These are phyloP conservation scores for Pseudevernia furfuracea DNA, from an alignment of 495 filamentous ascomycete species.

Conservation along the genomic window DNA sequence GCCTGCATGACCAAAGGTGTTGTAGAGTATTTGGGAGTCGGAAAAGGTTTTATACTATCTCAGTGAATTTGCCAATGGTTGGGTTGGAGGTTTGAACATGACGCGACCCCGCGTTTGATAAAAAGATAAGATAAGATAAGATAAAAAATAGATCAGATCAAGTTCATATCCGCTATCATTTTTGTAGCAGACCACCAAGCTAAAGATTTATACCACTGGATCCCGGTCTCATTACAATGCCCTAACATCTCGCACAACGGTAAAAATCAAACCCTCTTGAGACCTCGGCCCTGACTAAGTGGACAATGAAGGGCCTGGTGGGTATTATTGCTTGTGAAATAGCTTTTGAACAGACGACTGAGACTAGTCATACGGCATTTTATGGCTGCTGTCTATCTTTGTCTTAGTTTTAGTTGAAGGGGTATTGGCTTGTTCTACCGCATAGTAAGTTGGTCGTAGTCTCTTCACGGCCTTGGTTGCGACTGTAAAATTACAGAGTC, in stretches of 20 bases:
- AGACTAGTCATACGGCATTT: background rate
- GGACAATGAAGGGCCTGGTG: background rate
- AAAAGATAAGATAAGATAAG: conserved; percentile 1
- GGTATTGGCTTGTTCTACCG: background rate
- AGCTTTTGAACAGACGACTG: background rate
- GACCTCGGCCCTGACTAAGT: background rate
- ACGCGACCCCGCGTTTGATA: conserved; percentile 16
- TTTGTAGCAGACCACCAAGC: background rate
- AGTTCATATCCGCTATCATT: background rate
- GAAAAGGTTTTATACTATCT: no score
- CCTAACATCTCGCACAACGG: background rate
- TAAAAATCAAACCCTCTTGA: background rate
- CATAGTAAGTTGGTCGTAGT: background rate
- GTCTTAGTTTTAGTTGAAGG: background rate
- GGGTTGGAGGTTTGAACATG: background rate
- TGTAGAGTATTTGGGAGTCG: background rate
- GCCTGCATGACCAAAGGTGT: conserved; percentile 46
- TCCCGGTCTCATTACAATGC: no score
- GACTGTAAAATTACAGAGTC: no score
- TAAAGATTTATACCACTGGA: no score
- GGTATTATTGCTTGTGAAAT: background rate
- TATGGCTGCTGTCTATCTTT: background rate
- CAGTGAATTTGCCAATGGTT: background rate
- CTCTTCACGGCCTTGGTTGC: background rate
- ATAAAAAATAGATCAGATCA: no score